Base-by-base conservation (phyloP, 345 rosid genomes). In the Euphorbia pulcherrima region DNA sequence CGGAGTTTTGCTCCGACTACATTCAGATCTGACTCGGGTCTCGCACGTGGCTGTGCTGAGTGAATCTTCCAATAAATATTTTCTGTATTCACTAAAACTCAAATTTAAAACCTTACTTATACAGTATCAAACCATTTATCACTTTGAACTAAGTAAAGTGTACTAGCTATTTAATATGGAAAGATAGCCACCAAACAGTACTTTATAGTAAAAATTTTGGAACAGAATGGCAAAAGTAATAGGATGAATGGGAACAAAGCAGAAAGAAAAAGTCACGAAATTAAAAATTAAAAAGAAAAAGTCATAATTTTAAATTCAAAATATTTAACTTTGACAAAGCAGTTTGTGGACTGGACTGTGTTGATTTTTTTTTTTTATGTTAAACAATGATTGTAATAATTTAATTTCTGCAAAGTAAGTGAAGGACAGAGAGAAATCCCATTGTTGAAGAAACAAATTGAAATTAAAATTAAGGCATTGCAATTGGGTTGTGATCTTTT, bases 171-270 rank as follows among this genome's bases (percentile, higher is more conserved):
- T 18, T 1, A n/a, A 8, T 33, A 4, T n/a, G 0, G n/a, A 33
- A 18, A 40, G 40, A 14, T 17, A 18, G 60, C 26, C 60, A 65
- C 52, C 70, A 0, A 12, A 57, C 30, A 44, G 13, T 44, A 64
- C 67, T 30, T 54, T 12, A 33, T 47, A 26, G 59, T 23, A 18
- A 30, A 61, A 44, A 54, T 47, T 55, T 54, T 53, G 60, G 24
- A 24, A 46, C 11, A 23, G 12, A 4, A 41, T n/a, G 24, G 47
- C 29, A 41, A 46, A 44, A 30, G 24, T 16, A 60, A 21, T 2
- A 48, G 39, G 60, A 46, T 23, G 63, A 73, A 59, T 39, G 67
- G 20, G 55, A 66, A 72, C 21, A 71, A 72, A 66, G 61, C 52
- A 30, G 29, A 57, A 35, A 5, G 35, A 18, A 27, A 65, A 8